phyloP scores from a whole-genome alignment of 2,329 filamentous ascomycete genomes.

The Cladophialophora yegresii region DNA sequence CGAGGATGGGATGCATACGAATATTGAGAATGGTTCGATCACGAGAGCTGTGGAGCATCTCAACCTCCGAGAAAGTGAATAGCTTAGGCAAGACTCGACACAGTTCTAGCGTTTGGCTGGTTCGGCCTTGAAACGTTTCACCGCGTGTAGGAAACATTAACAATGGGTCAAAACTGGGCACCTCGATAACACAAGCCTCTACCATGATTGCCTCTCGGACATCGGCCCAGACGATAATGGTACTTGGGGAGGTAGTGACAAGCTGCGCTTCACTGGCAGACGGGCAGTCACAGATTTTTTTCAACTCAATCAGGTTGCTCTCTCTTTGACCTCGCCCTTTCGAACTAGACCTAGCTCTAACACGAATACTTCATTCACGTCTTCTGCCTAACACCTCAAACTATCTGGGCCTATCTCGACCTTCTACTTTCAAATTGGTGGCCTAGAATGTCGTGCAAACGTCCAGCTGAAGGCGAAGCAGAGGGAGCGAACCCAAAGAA shows the following conservation, averaged over 20 bases:
- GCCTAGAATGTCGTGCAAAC: neutral
- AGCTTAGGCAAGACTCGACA: neutral
- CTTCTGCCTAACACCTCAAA: neutral
- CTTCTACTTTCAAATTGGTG: neutral
- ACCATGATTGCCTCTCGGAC: neutral
- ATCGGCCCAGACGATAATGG: neutral
- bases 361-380: neutral
- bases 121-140: neutral
- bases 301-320: neutral
- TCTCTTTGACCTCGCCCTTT: neutral
- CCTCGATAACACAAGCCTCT: neutral
- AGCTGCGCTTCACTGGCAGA: neutral
- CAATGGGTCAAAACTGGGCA: neutral
- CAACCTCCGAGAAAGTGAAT: neutral
- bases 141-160: neutral
- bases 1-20: neutral
- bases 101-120: neutral
- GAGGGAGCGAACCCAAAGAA: neutral
- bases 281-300: neutral
- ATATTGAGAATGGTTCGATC: neutral
- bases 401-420: neutral
- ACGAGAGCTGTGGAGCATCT: neutral
- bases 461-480: neutral
- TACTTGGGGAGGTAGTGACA: neutral
- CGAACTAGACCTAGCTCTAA: neutral